Evolutionary conservation across 805 yeast genomes (phyloP).

Genomic region (Saccharomycopsis babjevae): DNA sequence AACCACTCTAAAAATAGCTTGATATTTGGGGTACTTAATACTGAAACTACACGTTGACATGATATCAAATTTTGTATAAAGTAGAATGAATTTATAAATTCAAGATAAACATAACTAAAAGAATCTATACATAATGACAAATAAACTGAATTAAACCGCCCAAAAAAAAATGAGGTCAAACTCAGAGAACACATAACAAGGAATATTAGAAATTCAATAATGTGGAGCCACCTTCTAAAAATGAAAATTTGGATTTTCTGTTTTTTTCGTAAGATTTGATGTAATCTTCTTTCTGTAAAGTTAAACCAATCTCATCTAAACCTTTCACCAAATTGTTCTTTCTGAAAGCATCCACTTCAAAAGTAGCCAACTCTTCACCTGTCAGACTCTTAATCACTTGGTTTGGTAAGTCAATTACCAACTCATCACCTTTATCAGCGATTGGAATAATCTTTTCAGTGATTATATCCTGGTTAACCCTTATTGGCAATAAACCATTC

Average conservation of each 20-base stretch:
- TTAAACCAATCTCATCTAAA: conserved; percentile 92
- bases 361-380: conserved; percentile 68
- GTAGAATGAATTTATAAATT: too few species aligned
- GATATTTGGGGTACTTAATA: background rate
- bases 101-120: background rate
- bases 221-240: conserved; percentile 83
- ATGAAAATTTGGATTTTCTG: conserved; percentile 75
- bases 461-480: conserved; percentile 75
- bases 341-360: conserved; percentile 85
- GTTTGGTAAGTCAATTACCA: conserved; percentile 77
- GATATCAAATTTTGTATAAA: too few species aligned
- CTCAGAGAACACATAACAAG: background rate
- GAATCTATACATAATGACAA: background rate
- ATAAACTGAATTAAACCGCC: background rate
- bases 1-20: background rate
- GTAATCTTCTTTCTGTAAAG: conserved; percentile 76
- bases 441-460: conserved; percentile 63
- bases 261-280: conserved; percentile 64
- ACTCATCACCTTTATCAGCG: conserved; percentile 60
- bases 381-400: conserved; percentile 64
- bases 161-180: background rate
- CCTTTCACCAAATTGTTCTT: conserved; percentile 93
- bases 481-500: conserved; percentile 88
- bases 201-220: conserved; percentile 29
- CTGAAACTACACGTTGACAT: background rate